These are phyloP conservation scores for Boletus smithii DNA, from an alignment of 1,284 basidiomycete species.

Conservation along the genomic window DNA sequence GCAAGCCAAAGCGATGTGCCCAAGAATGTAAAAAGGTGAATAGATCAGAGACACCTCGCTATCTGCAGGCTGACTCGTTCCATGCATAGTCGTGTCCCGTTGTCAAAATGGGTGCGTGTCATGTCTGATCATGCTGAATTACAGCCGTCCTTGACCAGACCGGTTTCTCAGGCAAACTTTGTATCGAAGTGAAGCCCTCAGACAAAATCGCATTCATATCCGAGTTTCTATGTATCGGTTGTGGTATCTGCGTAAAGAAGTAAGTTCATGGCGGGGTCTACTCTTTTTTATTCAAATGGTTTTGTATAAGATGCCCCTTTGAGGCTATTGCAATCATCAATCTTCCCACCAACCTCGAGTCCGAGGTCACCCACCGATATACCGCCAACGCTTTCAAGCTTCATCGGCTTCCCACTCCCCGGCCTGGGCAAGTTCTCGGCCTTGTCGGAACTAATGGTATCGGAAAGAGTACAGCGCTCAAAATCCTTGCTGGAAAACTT, in stretches of 20 bases:
- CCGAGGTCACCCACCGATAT: conserved; percentile 95
- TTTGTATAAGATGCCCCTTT: conserved; percentile 78
- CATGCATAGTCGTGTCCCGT: conserved; percentile 84
- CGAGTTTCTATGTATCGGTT: conserved; percentile 94
- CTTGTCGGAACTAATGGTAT: conserved; percentile 98
- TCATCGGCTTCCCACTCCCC: conserved; percentile 90
- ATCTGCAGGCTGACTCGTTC: conserved; percentile 12
- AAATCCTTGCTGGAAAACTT: conserved; percentile 91
- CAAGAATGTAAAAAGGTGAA: conserved; percentile 88
- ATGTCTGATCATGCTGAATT: conserved; percentile 13
- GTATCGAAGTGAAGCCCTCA: conserved; percentile 91
- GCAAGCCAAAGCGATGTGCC: conserved; percentile 90
- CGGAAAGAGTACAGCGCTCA: conserved; percentile 94
- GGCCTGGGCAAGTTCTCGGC: conserved; percentile 93
- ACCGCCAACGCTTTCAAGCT: conserved; percentile 98
- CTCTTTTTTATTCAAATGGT: conserved; percentile 7
- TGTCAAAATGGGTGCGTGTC: conserved; percentile 86
- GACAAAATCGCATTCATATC: conserved; percentile 98
- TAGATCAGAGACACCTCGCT: conserved; percentile 2
- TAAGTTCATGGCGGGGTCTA: conserved; percentile 40
- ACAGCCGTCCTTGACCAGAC: neutral
- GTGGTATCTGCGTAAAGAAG: conserved; percentile 99
- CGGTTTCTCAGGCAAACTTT: conserved; percentile 73
- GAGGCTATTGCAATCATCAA: conserved; percentile 98
- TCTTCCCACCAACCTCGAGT: conserved; percentile 91